A percentile compares a stretch with the other conserved stretches of the same genome.
Evolutionary conservation across 2,329 filamentous ascomycete species (phyloP).

Genomic region (Blumeria hordei): DNA sequence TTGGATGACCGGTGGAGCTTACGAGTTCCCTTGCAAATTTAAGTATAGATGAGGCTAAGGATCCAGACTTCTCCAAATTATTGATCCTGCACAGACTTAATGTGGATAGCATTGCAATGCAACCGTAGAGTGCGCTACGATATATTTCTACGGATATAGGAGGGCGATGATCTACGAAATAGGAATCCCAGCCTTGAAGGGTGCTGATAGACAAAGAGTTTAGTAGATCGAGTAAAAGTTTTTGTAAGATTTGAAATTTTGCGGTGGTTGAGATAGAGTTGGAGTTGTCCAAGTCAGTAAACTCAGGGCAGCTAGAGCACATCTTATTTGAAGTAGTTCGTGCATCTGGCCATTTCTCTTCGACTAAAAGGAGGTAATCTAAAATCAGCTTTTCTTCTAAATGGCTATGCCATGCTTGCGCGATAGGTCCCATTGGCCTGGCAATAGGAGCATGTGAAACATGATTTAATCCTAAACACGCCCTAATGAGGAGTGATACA

Average conservation of each 20-base stretch:
- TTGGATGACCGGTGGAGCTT: constrained; percentile 5
- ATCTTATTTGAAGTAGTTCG: background rate
- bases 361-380: constrained; percentile 30
- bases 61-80: constrained; percentile 4
- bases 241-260: constrained; percentile 11
- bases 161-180: constrained; percentile 7
- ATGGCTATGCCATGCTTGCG: constrained; percentile 14
- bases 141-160: constrained; percentile 12
- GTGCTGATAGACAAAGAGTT: constrained; percentile 11
- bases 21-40: constrained; percentile 8
- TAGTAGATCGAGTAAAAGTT: constrained; percentile 13
- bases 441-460: constrained; percentile 3
- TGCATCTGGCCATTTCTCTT: constrained; percentile 6
- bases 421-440: constrained; percentile 10
- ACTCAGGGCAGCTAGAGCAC: constrained; percentile 9
- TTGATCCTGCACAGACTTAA: constrained; percentile 9
- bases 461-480: constrained; percentile 32
- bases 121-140: constrained; percentile 10
- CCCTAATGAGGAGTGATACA: constrained; percentile 42
- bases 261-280: constrained; percentile 8
- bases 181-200: constrained; percentile 10
- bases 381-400: constrained; percentile 20
- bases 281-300: constrained; percentile 1
- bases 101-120: constrained; percentile 10
- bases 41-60: constrained; percentile 6